phyloP scores from a whole-genome alignment of 768 basidiomycete genomes.

The Hydnum rufescens region DNA sequence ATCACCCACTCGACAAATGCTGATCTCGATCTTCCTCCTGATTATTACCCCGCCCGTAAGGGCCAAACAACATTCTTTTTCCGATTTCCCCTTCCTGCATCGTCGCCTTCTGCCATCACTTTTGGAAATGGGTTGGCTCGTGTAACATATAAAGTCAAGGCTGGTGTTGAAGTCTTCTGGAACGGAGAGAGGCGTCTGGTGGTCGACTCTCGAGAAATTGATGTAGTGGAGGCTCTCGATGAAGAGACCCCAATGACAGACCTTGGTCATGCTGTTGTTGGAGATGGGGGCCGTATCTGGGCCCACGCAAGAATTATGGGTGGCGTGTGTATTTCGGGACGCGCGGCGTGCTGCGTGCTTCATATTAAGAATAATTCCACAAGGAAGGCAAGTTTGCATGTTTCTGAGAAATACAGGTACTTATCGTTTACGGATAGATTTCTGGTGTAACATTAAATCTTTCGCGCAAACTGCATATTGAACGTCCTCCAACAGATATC shows the following conservation, averaged over 20 bases:
- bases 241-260: not conserved
- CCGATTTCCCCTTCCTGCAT: constrained; percentile 45
- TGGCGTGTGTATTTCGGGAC: constrained; percentile 43
- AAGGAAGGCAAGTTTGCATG: constrained; percentile 38
- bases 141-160: constrained; percentile 53
- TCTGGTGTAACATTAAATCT: constrained; percentile 42
- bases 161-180: constrained; percentile 54
- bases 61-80: constrained; percentile 66
- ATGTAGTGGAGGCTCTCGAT: constrained; percentile 33
- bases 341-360: constrained; percentile 50
- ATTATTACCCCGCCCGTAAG: constrained; percentile 53
- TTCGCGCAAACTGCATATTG: constrained; percentile 37
- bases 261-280: constrained; percentile 29
- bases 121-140: constrained; percentile 51
- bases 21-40: constrained; percentile 31
- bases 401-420: not conserved
- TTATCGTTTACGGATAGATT: constrained; percentile 28
- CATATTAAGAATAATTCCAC: constrained; percentile 66
- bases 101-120: constrained; percentile 48
- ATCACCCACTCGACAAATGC: constrained; percentile 20
- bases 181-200: constrained; percentile 54
- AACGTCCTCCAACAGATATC: constrained; percentile 21
- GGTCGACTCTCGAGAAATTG: constrained; percentile 36
- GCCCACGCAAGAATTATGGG: constrained; percentile 47
- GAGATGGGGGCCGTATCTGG: constrained; percentile 67